Evolutionary conservation across 495 filamentous ascomycete genomes (phyloP).

Genomic region (Sporormia fimetaria): DNA sequence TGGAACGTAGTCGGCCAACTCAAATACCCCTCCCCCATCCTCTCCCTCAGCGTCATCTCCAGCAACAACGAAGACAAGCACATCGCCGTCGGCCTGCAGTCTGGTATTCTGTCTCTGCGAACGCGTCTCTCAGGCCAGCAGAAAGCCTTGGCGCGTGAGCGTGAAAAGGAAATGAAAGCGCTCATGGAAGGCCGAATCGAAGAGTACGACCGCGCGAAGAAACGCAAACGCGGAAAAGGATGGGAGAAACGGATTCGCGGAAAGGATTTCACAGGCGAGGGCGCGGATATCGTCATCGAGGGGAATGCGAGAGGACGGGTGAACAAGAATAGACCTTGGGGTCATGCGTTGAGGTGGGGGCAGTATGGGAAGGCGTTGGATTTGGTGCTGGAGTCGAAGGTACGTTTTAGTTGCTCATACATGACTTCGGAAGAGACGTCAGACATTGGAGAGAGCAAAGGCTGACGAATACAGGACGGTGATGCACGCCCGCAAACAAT

Average conservation of each 20-base stretch:
- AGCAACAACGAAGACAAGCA: constrained; percentile 68
- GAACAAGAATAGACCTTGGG: constrained; percentile 65
- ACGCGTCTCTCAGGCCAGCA: constrained; percentile 76
- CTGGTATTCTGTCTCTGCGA: constrained; percentile 74
- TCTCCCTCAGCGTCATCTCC: constrained; percentile 65
- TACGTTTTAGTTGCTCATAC: constrained; percentile 13
- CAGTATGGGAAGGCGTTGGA: constrained; percentile 70
- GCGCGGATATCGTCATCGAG: constrained; percentile 75
- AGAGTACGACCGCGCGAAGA: constrained; percentile 51
- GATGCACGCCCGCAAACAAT: constrained; percentile 35
- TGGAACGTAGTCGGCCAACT: constrained; percentile 90
- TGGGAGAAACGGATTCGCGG: constrained; percentile 60
- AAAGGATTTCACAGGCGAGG: constrained; percentile 74
- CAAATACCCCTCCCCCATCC: constrained; percentile 83
- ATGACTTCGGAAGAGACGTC: no score
- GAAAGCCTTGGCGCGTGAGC: constrained; percentile 64
- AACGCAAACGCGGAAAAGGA: constrained; percentile 50
- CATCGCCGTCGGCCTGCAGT: constrained; percentile 86
- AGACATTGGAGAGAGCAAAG: no score
- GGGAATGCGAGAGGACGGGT: constrained; percentile 46
- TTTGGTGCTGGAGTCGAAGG: constrained; percentile 48
- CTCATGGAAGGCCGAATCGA: constrained; percentile 65
- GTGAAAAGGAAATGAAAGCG: constrained; percentile 76
- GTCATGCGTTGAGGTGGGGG: constrained; percentile 64
- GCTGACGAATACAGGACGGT: constrained; percentile 5